phyloP scores from a whole-genome alignment of 495 filamentous ascomycete genomes.

The Tuber borchii region DNA sequence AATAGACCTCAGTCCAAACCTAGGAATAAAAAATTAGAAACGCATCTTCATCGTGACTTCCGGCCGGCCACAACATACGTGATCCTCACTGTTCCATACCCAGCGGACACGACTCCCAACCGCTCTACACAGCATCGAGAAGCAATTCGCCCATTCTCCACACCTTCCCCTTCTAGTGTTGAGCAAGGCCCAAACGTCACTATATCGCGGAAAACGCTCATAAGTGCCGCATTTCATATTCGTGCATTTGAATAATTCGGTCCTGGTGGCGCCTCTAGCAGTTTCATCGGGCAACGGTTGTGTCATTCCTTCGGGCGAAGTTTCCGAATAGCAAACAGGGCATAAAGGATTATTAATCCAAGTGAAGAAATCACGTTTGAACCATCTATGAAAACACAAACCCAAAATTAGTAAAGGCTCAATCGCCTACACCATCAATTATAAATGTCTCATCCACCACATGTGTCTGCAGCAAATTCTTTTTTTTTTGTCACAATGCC shows the following conservation, averaged over 20 bases:
- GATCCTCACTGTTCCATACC: constrained; percentile 98
- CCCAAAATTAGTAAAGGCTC: constrained; percentile 33
- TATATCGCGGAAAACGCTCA: constrained; percentile 90
- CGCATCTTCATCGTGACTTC: neutral
- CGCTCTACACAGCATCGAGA: constrained; percentile 95
- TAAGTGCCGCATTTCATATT: constrained; percentile 58
- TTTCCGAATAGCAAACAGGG: constrained; percentile 71
- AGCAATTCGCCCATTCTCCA: constrained; percentile 98
- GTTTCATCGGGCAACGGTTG: constrained; percentile 80
- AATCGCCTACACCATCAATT: neutral
- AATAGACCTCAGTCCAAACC: constrained; percentile 97
- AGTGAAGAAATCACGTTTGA: constrained; percentile 86
- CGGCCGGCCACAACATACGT: constrained; percentile 42
- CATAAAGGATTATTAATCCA: constrained; percentile 95
- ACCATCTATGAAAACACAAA: constrained; percentile 62
- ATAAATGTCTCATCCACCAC: neutral
- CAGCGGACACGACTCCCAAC: constrained; percentile 85
- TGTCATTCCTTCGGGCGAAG: constrained; percentile 70
- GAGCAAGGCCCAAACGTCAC: constrained; percentile 88
- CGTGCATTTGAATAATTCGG: constrained; percentile 85
- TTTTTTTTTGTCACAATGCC: neutral
- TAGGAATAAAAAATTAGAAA: constrained; percentile 6
- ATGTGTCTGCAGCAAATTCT: neutral
- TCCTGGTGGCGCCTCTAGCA: constrained; percentile 74
- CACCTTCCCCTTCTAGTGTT: constrained; percentile 76